phyloP scores from a whole-genome alignment of 2,329 filamentous ascomycete genomes.

The Myriosclerotinia duriaeana region DNA sequence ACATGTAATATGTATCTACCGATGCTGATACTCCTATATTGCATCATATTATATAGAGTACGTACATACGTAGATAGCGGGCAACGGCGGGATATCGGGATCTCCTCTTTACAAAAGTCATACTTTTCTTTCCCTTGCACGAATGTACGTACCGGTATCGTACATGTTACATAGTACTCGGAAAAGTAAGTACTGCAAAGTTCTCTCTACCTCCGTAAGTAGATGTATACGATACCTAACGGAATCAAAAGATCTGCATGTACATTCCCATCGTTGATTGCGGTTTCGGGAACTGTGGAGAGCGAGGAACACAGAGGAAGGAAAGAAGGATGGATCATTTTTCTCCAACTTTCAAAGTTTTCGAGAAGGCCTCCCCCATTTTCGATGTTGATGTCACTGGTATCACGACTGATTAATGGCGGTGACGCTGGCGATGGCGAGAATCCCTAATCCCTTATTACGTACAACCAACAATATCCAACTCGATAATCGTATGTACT shows the following conservation, averaged over 20 bases:
- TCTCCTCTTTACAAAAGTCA: constrained; percentile 8
- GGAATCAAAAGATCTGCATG: neutral
- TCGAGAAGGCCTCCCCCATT: constrained; percentile 1
- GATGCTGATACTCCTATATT: constrained; percentile 16
- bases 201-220: constrained; percentile 1
- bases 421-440: neutral
- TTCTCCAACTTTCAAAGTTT: constrained; percentile 2
- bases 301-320: neutral
- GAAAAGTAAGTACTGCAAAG: constrained; percentile 9
- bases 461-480: constrained; percentile 10
- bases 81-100: constrained; percentile 17
- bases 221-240: constrained; percentile 4
- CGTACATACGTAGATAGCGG: neutral
- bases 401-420: neutral
- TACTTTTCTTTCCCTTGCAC: constrained; percentile 2
- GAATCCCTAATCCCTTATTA: neutral
- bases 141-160: constrained; percentile 9
- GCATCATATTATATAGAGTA: constrained; percentile 20
- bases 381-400: neutral
- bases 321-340: neutral
- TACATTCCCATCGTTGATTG: neutral
- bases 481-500: neutral
- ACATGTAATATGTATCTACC: constrained; percentile 9
- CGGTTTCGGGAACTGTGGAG: constrained; percentile 9
- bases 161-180: constrained; percentile 9